A percentile compares a stretch with the other conserved stretches of the same genome.
These are phyloP conservation scores for Myxozyma monticola DNA, from an alignment of 805 yeast genomes.

Conservation along the genomic window DNA sequence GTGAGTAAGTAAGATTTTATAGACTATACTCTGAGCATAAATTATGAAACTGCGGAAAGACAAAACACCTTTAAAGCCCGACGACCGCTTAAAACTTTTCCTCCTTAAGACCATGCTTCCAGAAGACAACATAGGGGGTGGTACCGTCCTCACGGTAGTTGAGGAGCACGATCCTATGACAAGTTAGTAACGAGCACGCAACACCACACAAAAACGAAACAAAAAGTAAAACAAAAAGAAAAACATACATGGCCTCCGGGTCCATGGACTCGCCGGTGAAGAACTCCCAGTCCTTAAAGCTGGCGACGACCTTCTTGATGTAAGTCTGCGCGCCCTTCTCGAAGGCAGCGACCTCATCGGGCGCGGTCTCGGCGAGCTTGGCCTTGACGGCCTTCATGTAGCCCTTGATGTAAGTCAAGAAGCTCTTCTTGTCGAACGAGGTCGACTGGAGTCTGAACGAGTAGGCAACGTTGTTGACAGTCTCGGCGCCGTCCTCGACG, in stretches of 20 bases:
- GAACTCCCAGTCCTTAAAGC: slow-evolving; percentile 99
- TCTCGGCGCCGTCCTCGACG: slow-evolving; percentile 78
- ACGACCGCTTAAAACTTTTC: slow-evolving; percentile 86
- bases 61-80: not conserved
- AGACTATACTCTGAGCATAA: no score
- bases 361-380: slow-evolving; percentile 81
- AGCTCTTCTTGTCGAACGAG: slow-evolving; percentile 95
- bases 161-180: slow-evolving; percentile 72
- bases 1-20: no score
- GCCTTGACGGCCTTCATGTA: slow-evolving; percentile 97
- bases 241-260: slow-evolving; percentile 86
- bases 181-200: not conserved
- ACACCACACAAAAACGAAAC: not conserved
- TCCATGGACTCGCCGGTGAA: slow-evolving; percentile 99
- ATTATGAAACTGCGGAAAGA: no score
- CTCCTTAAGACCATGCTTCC: slow-evolving; percentile 96
- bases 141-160: slow-evolving; percentile 99
- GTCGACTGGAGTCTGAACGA: slow-evolving; percentile 98
- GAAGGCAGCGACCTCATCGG: slow-evolving; percentile 82
- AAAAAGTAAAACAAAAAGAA: not conserved
- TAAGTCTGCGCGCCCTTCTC: slow-evolving; percentile 97
- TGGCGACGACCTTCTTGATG: slow-evolving; percentile 92
- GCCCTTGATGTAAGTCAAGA: slow-evolving; percentile 92
- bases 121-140: slow-evolving; percentile 95
- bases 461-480: slow-evolving; percentile 97